A percentile compares a stretch with the other conserved stretches of the same genome.
phyloP scores from a whole-genome alignment of 2,329 filamentous ascomycete species.

The Clarireedia monteithiana region DNA sequence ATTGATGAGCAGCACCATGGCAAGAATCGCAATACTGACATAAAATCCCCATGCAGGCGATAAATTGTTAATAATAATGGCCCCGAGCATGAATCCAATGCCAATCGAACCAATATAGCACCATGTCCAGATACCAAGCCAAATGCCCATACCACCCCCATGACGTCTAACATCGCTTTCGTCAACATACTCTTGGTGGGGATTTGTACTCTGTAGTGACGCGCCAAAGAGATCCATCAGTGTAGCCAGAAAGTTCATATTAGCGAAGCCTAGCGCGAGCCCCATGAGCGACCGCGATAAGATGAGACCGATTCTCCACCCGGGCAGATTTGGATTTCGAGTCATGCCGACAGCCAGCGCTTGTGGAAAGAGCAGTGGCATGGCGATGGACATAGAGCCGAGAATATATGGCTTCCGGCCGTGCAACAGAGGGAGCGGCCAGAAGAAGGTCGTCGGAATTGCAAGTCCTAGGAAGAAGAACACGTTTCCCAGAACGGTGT shows the following conservation, averaged over 20 bases:
- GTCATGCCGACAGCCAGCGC: conserved; percentile 54
- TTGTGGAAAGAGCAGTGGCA: conserved; percentile 70
- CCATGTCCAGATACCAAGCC: conserved; percentile 73
- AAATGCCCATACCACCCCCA: conserved; percentile 72
- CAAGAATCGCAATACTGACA: conserved; percentile 60
- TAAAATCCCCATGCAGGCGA: conserved; percentile 71
- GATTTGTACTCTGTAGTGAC: conserved; percentile 63
- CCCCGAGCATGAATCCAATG: conserved; percentile 65
- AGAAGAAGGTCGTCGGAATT: conserved; percentile 60
- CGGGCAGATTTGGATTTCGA: conserved; percentile 46
- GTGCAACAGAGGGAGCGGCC: conserved; percentile 68
- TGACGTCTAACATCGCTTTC: conserved; percentile 62
- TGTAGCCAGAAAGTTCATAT: conserved; percentile 67
- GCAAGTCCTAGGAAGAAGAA: conserved; percentile 64
- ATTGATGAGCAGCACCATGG: conserved; percentile 58
- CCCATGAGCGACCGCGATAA: conserved; percentile 59
- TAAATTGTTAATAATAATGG: conserved; percentile 55
- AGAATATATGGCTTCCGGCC: conserved; percentile 73
- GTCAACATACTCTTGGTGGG: conserved; percentile 64
- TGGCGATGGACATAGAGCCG: conserved; percentile 56
- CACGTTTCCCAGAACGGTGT: conserved; percentile 65
- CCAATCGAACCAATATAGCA: conserved; percentile 66
- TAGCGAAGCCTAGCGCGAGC: conserved; percentile 62
- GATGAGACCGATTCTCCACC: conserved; percentile 54
- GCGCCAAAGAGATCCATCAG: conserved; percentile 70